Percentiles rank a stretch among this genome's conserved stretches.
Conservation (phyloP, 2,329 filamentous ascomycete species). For the Trichoderma polysporum region DNA sequence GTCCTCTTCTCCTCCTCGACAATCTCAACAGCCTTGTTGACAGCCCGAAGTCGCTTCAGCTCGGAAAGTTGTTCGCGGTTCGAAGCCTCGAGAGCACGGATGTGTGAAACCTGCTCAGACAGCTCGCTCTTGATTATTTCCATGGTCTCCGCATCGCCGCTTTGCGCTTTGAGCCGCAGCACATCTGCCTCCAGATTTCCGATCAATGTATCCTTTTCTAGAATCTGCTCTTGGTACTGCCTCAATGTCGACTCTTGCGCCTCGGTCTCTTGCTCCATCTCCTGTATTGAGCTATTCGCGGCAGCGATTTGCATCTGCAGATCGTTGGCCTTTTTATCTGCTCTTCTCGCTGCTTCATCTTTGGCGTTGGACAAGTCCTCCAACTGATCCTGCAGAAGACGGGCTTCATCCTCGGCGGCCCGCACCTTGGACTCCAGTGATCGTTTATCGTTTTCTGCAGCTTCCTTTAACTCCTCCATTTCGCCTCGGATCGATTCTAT, state of each 20-base stretch:
- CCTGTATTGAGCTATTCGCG: conserved; percentile 51
- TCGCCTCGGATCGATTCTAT: conserved; percentile 52
- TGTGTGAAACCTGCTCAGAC: conserved; percentile 88
- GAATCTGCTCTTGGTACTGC: conserved; percentile 63
- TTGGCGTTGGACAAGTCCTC: conserved; percentile 66
- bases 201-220: conserved; percentile 67
- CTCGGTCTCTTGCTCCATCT: conserved; percentile 59
- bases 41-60: conserved; percentile 75
- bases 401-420: conserved; percentile 71
- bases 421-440: conserved; percentile 68
- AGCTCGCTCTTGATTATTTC: conserved; percentile 83
- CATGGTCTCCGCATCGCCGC: conserved; percentile 82
- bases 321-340: conserved; percentile 55
- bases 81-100: conserved; percentile 75
- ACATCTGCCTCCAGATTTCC: conserved; percentile 80
- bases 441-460: conserved; percentile 55
- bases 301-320: conserved; percentile 53
- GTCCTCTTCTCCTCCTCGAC: conserved; percentile 93
- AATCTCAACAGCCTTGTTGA: conserved; percentile 84
- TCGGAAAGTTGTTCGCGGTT: conserved; percentile 79
- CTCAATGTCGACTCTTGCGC: conserved; percentile 57
- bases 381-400: conserved; percentile 73
- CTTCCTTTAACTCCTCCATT: conserved; percentile 51
- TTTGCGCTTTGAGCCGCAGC: conserved; percentile 78
- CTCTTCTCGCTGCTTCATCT: conserved; percentile 67